Percentiles rank a stretch among this genome's conserved stretches.
Evolutionary conservation across 805 yeast species (phyloP).

Genomic region (Cyberlindnera sargentensis): DNA sequence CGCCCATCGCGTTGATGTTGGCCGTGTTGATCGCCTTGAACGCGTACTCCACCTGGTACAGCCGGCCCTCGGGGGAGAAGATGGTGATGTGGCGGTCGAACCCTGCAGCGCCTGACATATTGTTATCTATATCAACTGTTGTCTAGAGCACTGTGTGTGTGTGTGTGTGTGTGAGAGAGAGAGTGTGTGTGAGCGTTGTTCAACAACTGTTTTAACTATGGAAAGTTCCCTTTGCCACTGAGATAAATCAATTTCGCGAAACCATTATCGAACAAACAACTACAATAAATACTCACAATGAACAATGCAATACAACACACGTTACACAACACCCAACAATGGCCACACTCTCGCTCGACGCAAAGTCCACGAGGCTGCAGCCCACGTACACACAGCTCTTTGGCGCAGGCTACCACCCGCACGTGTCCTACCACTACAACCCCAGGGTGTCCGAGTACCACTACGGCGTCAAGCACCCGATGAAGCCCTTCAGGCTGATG

Average conservation of each 20-base stretch:
- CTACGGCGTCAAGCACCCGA: conserved; percentile 93
- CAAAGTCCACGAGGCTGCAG: conserved; percentile 31
- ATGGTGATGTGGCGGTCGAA: conserved; percentile 98
- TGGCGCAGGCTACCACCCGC: conserved; percentile 35
- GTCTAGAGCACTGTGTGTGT: too few species aligned
- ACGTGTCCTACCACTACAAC: conserved; percentile 85
- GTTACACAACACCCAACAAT: conserved; percentile 4
- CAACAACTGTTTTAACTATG: too few species aligned
- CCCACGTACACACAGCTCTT: conserved; percentile 41
- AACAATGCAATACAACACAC: too few species aligned
- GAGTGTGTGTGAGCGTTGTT: too few species aligned
- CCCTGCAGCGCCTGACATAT: conserved; percentile 66
- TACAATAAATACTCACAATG: too few species aligned
- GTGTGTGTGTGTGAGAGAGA: too few species aligned
- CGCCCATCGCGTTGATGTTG: conserved; percentile 81
- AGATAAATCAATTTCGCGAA: too few species aligned
- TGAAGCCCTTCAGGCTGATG: conserved; percentile 94
- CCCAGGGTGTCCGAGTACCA: conserved; percentile 76
- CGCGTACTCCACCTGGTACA: conserved; percentile 97
- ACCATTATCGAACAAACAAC: too few species aligned
- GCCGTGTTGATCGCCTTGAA: conserved; percentile 94
- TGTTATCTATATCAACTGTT: not conserved
- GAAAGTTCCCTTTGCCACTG: too few species aligned
- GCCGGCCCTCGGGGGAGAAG: conserved; percentile 96
- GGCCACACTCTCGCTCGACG: conserved; percentile 35